These are phyloP conservation scores for Eudorina sp. DNA, from an alignment of 139 green algal species.

Conservation along the genomic window DNA sequence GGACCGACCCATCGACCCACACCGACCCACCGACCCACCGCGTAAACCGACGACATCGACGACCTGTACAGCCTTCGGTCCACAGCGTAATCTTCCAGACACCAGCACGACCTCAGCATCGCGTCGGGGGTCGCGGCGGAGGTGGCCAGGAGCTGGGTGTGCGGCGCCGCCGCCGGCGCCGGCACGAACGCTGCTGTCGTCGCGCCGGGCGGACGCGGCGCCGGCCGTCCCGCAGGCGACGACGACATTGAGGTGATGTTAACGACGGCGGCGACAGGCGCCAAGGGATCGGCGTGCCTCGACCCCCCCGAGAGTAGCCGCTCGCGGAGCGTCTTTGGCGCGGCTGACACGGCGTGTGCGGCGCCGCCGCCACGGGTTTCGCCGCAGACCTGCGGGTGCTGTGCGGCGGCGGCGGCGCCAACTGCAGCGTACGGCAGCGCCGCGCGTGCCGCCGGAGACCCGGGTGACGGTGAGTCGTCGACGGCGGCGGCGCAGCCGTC, in stretches of 20 bases:
- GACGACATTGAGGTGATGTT: too few relatives aligned
- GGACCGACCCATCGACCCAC: not conserved
- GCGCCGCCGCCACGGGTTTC: too few relatives aligned
- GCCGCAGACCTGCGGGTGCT: too few relatives aligned
- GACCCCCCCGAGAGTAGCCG: not conserved
- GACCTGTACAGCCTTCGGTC: not conserved
- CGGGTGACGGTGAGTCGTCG: too few relatives aligned
- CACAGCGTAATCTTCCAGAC: slow-evolving; percentile 13
- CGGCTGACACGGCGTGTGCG: too few relatives aligned
- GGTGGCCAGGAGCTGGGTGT: not conserved
- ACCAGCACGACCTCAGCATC: not conserved
- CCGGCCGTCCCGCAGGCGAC: not conserved
- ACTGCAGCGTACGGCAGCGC: too few relatives aligned
- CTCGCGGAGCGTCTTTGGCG: not conserved
- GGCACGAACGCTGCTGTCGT: not conserved
- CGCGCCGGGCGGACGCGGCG: not conserved
- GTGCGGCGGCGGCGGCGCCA: too few relatives aligned
- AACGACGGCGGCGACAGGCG: too few relatives aligned
- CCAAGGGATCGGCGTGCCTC: too few relatives aligned
- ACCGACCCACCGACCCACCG: not conserved
- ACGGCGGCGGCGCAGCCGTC: too few relatives aligned
- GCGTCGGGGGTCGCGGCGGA: not conserved
- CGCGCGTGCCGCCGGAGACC: too few relatives aligned
- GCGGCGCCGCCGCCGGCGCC: not conserved
- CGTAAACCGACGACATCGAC: not conserved